Evolutionary conservation across 305 asterid genomes (phyloP).

Genomic region (Fraxinus latifolia): DNA sequence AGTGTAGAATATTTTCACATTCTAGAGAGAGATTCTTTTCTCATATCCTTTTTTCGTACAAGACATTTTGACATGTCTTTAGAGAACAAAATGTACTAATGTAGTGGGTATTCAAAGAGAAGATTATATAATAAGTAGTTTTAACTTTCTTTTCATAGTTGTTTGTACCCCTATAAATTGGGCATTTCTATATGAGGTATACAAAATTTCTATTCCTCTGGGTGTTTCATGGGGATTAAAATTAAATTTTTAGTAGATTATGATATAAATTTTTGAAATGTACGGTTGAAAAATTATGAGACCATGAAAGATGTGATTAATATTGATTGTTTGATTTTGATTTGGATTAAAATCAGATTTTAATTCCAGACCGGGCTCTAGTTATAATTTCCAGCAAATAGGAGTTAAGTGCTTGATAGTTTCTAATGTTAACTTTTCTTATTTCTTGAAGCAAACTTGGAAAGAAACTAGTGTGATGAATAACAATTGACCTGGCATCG

Average conservation of each 20-base stretch:
- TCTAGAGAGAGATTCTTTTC: neutral
- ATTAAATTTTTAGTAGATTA: too few relatives aligned
- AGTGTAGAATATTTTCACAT: neutral
- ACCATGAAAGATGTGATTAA: too few relatives aligned
- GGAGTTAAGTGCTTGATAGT: neutral
- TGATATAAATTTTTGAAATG: too few relatives aligned
- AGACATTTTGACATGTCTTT: neutral
- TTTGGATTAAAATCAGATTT: too few relatives aligned
- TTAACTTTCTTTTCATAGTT: neutral
- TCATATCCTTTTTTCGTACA: neutral
- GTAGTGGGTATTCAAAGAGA: neutral
- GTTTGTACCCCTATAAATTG: neutral
- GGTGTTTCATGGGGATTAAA: too few relatives aligned
- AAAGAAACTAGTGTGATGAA: neutral
- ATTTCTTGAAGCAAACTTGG: neutral
- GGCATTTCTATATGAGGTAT: neutral
- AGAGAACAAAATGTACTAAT: neutral
- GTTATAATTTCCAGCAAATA: neutral
- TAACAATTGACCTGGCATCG: conserved; percentile 47
- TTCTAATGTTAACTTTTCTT: neutral
- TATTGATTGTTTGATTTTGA: too few relatives aligned
- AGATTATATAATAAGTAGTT: neutral
- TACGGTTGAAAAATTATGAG: too few relatives aligned
- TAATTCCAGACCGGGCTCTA: too few relatives aligned
- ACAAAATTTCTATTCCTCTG: neutral